Conservation (phyloP, 106 monocot species). For the Triglochin maritima region DNA sequence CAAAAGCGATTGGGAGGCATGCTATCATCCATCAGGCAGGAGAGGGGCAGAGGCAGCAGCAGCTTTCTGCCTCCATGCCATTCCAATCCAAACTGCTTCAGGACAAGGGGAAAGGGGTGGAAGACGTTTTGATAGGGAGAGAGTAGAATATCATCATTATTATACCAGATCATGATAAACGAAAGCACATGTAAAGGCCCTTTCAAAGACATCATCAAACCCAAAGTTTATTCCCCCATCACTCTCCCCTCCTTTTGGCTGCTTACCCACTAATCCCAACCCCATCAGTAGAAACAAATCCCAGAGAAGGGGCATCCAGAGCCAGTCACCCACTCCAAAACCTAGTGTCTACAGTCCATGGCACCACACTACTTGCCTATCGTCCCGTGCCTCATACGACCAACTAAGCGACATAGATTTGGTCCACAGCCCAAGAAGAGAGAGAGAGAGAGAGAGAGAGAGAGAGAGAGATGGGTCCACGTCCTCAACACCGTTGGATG, state of each 20-base stretch:
- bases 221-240: conserved; percentile 14
- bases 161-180: too few species aligned
- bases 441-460: too few species aligned
- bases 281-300: background rate
- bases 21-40: background rate
- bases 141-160: background rate
- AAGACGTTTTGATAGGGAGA: background rate
- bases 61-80: conserved; percentile 3
- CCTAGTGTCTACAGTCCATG: background rate
- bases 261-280: background rate
- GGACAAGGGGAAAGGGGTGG: conserved; percentile 6
- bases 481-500: background rate
- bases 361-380: background rate
- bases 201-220: conserved; percentile 12
- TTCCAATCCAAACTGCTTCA: conserved; percentile 10
- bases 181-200: background rate
- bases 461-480: background rate
- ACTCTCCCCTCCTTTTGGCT: too few species aligned
- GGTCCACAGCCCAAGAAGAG: background rate
- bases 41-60: background rate
- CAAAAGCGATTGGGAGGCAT: background rate
- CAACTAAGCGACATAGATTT: background rate
- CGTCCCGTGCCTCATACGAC: background rate
- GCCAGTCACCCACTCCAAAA: background rate
- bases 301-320: background rate